Percentiles rank a stretch among this genome's conserved stretches.
phyloP scores from a whole-genome alignment of 208 protist species.

The Acanthamoeba royreba region DNA sequence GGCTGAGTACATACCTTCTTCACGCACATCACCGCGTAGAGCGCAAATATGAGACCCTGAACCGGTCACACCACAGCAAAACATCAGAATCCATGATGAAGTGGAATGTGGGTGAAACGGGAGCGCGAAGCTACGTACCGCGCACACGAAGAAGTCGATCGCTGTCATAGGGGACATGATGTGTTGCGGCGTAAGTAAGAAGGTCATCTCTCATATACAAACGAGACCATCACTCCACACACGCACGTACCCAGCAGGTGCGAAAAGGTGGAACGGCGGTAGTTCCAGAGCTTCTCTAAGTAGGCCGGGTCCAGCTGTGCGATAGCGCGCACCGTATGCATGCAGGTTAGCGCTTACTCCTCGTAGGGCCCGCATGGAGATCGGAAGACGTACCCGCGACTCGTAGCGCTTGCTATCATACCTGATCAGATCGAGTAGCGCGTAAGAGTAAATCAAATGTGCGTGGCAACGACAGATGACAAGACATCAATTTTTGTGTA shows the following conservation, averaged over 20 bases:
- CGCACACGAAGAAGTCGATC: conserved; percentile 26
- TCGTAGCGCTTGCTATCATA: neutral
- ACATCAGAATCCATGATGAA: neutral
- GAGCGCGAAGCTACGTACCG: neutral
- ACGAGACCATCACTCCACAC: neutral
- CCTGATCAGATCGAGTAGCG: neutral
- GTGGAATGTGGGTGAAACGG: neutral
- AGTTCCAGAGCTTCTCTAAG: neutral
- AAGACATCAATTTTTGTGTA: no score
- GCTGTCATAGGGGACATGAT: neutral
- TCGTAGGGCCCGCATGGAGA: neutral
- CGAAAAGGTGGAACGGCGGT: neutral
- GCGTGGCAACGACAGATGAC: no score
- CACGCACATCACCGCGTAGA: neutral
- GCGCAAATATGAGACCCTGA: conserved; percentile 2
- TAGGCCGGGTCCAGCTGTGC: neutral
- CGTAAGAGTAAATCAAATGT: neutral
- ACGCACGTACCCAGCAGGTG: neutral
- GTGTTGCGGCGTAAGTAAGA: neutral
- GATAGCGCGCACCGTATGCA: neutral
- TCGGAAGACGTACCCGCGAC: neutral
- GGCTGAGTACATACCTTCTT: neutral
- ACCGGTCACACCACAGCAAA: neutral
- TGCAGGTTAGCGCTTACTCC: neutral
- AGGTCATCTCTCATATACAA: neutral